Base-by-base conservation (phyloP, 352 stramenopile genomes). In the Pythium insidiosum region DNA sequence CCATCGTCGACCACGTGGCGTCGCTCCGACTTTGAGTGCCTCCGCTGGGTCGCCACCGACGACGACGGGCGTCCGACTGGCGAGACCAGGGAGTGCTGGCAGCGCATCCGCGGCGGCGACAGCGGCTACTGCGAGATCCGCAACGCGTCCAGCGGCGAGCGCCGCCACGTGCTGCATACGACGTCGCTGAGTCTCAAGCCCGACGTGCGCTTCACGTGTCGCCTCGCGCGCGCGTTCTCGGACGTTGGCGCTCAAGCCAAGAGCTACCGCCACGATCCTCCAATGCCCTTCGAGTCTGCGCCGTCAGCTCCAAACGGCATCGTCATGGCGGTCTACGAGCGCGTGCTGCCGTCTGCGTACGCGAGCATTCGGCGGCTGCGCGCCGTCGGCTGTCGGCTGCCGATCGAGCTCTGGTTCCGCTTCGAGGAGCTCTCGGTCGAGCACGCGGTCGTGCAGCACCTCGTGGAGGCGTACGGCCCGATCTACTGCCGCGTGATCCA, bases 111-210 rank as follows among this genome's bases (percentile, higher is more conserved):
- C 20, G 61, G 52, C 0, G 72, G 73, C 5, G 68, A 82, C 18
- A 55, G 66, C 2, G 78, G 78, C 7, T 87, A 72, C 40, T 90
- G 78, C 44, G 61, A 81, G 45, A 43, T 90, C 22, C 50, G 58
- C 16, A 87, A 90, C 35, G 43, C 40, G 6, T 67, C 61, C 0
- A 84, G 62, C 6, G 68, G 61, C 30, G 43, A 78, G 40, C 44
- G 65, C 1, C 81, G 83, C 38, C 68, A 43, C n/a, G 58, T 79
- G 6, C 85, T 88, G 78, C 73, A 65, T 15, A 85, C 73, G 12
- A 84, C 67, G 4, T 58, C 58, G 37, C 43, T 76, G 3, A 84
- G 72, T 38, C 56, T 90, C 7, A 84, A 83, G 48, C 63, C 82
- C 13, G 72, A 85, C 24, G 57, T 66, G 43, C 69, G 66, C 10